Conservation (phyloP, 345 rosid genomes). For the Raphanus sativus region DNA sequence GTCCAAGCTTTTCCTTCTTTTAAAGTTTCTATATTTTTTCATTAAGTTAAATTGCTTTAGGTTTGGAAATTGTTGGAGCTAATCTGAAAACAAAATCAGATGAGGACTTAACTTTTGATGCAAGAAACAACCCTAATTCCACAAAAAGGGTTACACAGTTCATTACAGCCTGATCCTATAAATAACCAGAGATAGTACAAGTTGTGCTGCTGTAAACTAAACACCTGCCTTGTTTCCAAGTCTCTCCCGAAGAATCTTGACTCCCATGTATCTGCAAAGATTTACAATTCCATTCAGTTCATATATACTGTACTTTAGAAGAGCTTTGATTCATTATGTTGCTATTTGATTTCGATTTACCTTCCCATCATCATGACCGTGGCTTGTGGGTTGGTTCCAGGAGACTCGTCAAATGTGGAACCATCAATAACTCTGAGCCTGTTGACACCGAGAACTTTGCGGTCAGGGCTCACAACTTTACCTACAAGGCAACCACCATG, state of each 20-base stretch:
- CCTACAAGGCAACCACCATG: conserved; percentile 95
- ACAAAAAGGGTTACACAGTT: conserved; percentile 31
- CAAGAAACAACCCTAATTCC: conserved; percentile 27
- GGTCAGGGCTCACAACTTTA: conserved; percentile 60
- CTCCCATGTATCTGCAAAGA: conserved; percentile 80
- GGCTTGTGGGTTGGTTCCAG: conserved; percentile 98
- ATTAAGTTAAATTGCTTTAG: not conserved
- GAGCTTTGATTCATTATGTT: conserved; percentile 2
- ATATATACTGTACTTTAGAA: not conserved
- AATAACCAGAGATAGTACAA: conserved; percentile 11
- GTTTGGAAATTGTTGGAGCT: not conserved
- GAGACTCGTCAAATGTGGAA: conserved; percentile 72
- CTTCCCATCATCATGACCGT: conserved; percentile 99
- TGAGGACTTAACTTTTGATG: conserved; percentile 13
- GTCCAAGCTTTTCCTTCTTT: not conserved
- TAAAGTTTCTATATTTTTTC: not conserved
- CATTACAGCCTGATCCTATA: conserved; percentile 29
- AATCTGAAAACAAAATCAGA: no score
- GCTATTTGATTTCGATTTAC: conserved; percentile 41
- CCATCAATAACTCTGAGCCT: conserved; percentile 85
- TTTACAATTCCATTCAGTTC: conserved; percentile 14
- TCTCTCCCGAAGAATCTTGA: conserved; percentile 76
- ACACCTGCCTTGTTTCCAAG: conserved; percentile 58
- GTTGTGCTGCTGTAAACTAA: conserved; percentile 31
- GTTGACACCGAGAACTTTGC: conserved; percentile 61